Conservation (phyloP, 306 rosid species). For the Ceratonia siliqua region DNA sequence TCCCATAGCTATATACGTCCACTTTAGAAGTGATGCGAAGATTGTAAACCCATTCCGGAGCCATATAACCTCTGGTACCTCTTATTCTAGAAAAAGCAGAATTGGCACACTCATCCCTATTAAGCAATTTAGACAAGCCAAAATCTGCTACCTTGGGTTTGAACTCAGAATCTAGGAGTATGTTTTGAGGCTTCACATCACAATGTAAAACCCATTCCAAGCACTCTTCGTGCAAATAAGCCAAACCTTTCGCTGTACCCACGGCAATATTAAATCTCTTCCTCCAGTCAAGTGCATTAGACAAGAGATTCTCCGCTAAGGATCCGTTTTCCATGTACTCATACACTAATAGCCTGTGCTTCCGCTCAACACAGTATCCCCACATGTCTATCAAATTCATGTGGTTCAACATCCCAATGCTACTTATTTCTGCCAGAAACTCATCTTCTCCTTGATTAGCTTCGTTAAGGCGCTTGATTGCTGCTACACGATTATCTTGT, state of each 20-base stretch:
- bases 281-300: slow-evolving; percentile 52
- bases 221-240: slow-evolving; percentile 79
- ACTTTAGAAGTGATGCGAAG: slow-evolving; percentile 65
- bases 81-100: slow-evolving; percentile 53
- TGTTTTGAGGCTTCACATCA: slow-evolving; percentile 73
- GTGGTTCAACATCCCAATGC: slow-evolving; percentile 64
- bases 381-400: slow-evolving; percentile 77
- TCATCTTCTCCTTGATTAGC: slow-evolving; percentile 62
- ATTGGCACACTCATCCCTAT: slow-evolving; percentile 42
- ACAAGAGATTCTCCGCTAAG: slow-evolving; percentile 38
- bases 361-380: slow-evolving; percentile 71
- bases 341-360: slow-evolving; percentile 62
- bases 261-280: slow-evolving; percentile 57
- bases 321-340: slow-evolving; percentile 69
- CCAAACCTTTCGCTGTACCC: slow-evolving; percentile 70
- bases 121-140: slow-evolving; percentile 57
- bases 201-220: slow-evolving; percentile 82
- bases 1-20: slow-evolving; percentile 70
- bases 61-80: slow-evolving; percentile 77
- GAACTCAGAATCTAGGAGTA: slow-evolving; percentile 50
- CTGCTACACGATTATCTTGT: slow-evolving; percentile 52
- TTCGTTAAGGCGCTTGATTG: slow-evolving; percentile 49
- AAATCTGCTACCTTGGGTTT: slow-evolving; percentile 72
- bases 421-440: slow-evolving; percentile 62
- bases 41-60: slow-evolving; percentile 74